Base-by-base conservation (phyloP, 169 alveolate genomes). In the Eimeria praecox region DNA sequence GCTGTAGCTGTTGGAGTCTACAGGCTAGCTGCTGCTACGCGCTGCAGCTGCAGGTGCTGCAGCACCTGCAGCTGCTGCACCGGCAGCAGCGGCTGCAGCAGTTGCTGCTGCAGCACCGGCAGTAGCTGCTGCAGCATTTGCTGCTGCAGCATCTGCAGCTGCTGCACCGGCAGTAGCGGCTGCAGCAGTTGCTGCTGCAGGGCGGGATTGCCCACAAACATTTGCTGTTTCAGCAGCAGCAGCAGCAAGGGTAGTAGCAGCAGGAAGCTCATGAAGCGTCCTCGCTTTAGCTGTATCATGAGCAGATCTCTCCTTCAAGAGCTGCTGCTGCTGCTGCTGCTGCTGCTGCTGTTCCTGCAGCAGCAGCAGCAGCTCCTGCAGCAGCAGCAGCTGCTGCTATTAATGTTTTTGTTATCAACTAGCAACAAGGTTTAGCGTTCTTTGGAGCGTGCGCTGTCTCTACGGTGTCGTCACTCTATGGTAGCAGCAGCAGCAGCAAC, bases 11-110 rank as follows among this genome's bases (percentile, higher is more conserved):
- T 49, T 49, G 12, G 20, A 49, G 5, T 6, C 12, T 49, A 49
- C 59, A 49, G 59, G 59, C 59, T 64, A n/a, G n/a, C 77, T 30
- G 8, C 35, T 64, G 0, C 14, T 6, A 64, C 14, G 40, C 30
- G 42, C 82, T 71, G 82, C 82, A 33, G 82, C 82, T 30, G 77
- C 77, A 64, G 77, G 35, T 30, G 82, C 82, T 30, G 82, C 82
- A 27, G 80, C 3, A 24, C 14, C 80, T n/a, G 46, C 8, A 8
- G 44, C 78, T 30, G 78, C 78, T 27, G 78, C 78, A 30, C 30
- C 78, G 9, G 78, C 42, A 66, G 78, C 42, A 66, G 42, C 75
- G 8, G 18, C 75, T 62, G 75, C 75, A 62, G 75, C 75, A 62
- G 75, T 5, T n/a, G 75, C 27, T n/a, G 16, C 80, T 12, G 80